Evolutionary conservation across 768 basidiomycete genomes (phyloP).

Genomic region (Auriculariales sp.): DNA sequence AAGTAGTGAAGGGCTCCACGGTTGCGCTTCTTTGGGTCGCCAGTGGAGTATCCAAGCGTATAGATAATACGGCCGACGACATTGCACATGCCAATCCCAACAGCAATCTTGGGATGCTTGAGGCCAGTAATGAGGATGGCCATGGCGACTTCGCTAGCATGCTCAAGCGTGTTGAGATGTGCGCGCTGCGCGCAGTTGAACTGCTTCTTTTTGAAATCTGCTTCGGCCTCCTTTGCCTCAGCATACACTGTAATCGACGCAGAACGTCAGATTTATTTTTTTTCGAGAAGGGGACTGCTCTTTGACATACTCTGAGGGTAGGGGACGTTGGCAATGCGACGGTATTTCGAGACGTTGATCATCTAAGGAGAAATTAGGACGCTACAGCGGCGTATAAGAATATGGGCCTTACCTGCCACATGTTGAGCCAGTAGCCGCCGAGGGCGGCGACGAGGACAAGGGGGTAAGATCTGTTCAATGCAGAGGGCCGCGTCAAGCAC

Average conservation of each 20-base stretch:
- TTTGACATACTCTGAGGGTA: neutral
- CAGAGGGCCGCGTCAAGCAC: neutral
- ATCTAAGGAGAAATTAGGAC: no score
- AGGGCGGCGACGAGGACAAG: neutral
- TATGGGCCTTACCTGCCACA: neutral
- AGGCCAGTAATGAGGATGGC: slow-evolving; percentile 26
- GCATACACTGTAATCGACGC: neutral
- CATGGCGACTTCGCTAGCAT: neutral
- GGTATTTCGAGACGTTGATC: neutral
- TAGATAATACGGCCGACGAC: slow-evolving; percentile 27
- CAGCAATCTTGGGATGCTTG: slow-evolving; percentile 26
- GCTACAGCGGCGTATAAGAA: no score
- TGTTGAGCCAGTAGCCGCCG: neutral
- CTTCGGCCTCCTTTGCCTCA: neutral
- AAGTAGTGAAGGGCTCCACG: neutral
- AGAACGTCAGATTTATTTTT: neutral
- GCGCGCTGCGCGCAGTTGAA: slow-evolving; percentile 9
- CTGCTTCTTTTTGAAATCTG: neutral
- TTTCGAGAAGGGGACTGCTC: neutral
- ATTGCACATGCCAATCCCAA: slow-evolving; percentile 26
- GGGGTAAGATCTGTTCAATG: neutral
- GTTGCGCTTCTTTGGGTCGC: slow-evolving; percentile 20
- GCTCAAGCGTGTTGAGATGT: slow-evolving; percentile 6
- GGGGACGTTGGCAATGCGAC: neutral
- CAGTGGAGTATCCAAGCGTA: slow-evolving; percentile 30